Evolutionary conservation across 2,329 filamentous ascomycete genomes (phyloP), one percentile per base, ranked within the genome.

Genomic region (Metarhizium humberi): DNA sequence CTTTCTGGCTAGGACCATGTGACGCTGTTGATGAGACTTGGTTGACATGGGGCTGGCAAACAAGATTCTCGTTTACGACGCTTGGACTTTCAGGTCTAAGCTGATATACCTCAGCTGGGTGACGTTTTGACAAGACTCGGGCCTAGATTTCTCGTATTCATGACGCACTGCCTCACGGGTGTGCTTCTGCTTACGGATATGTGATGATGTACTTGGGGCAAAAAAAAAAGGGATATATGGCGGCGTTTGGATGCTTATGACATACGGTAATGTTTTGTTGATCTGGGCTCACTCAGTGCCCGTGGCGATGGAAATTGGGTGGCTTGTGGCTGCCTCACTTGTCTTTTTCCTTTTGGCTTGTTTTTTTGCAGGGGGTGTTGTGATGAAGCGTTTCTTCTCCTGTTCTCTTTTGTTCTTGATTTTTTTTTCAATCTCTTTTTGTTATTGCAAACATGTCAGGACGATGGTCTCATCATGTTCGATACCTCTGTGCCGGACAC

Each of bases 401-500:
- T 20, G 5, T 36, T 52, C 18, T 49, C 10, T 34, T 18, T 53
- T 30, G 29, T 53, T 46, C 43, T 20, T 20, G 43, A n/a, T 7
- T 14, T 46, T 36, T 50, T 42, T 50, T 29, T 11, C 32, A 11
- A 1, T 45, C 36, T 53, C 20, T 43, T 34, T 50, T 29, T 2
- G 13, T 42, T 8, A 3, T 38, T 52, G 43, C 34, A 8, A 50
- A 38, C 30, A 45, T 46, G 25, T 30, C 29, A 29, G 25, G 42
- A 30, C 11, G 13, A 14, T 20, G 25, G 13, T 48, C 10, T 10
- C 25, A 16, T 38, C 47, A 48, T 8, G 45, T 49, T 6, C 18
- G 20, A 20, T 3, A 50, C 36, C n/a, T 46, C 55, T 57, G 52
- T 50, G 52, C 55, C 32, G 53, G 55, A 10, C 48, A 32, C 52